Conservation (phyloP, 306 rosid species). For the Prunus salicina region DNA sequence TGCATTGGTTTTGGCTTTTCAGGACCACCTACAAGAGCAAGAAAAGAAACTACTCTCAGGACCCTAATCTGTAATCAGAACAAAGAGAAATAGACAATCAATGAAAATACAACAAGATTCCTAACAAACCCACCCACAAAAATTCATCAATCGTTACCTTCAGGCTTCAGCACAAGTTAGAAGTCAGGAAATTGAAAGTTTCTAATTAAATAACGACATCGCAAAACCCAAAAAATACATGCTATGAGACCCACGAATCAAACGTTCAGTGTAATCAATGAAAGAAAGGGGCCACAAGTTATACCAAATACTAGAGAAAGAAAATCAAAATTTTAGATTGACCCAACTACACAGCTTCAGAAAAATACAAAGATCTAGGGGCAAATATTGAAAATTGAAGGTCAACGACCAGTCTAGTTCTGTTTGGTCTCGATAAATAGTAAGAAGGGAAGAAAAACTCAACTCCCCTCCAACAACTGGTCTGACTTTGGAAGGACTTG, state of each 20-base stretch:
- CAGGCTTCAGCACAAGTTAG: neutral
- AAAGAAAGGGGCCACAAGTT: neutral
- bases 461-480: neutral
- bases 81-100: slow-evolving; percentile 16
- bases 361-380: neutral
- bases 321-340: neutral
- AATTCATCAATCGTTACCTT: no score
- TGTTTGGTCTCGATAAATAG: neutral
- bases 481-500: neutral
- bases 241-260: neutral
- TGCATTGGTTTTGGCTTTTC: slow-evolving; percentile 17
- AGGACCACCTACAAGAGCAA: slow-evolving; percentile 16
- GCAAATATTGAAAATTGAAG: neutral
- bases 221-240: neutral
- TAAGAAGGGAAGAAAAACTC: neutral
- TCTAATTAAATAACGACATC: neutral
- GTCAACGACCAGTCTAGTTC: neutral
- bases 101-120: neutral
- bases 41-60: neutral
- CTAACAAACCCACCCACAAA: neutral
- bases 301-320: neutral
- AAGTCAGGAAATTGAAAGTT: neutral
- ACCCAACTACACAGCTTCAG: neutral
- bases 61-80: slow-evolving; percentile 12
- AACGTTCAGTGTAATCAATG: neutral